Conservation (phyloP, 1,284 basidiomycete species). For the Fomitiporia mediterranea region DNA sequence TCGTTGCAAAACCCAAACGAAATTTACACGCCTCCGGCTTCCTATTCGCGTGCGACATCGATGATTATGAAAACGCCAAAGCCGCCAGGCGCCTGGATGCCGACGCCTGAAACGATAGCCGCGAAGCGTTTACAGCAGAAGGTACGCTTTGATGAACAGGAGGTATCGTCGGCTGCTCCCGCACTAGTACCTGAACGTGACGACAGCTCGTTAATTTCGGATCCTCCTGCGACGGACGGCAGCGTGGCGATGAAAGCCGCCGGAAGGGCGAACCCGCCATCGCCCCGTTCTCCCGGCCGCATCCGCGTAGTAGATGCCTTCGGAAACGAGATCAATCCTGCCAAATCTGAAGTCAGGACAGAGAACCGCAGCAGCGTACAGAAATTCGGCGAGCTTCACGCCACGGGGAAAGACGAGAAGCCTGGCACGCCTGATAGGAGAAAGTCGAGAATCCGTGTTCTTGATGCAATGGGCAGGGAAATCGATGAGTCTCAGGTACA, state of each 20-base stretch:
- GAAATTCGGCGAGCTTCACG: slow-evolving; percentile 9
- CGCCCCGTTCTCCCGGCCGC: slow-evolving; percentile 31
- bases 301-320: slow-evolving; percentile 59
- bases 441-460: slow-evolving; percentile 47
- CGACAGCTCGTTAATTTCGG: slow-evolving; percentile 4
- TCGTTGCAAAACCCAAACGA: slow-evolving; percentile 38
- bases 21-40: slow-evolving; percentile 20
- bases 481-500: slow-evolving; percentile 33
- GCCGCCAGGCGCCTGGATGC: slow-evolving; percentile 65
- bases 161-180: background rate
- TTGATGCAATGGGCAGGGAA: slow-evolving; percentile 65
- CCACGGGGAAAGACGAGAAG: slow-evolving; percentile 14
- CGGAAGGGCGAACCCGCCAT: background rate
- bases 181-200: background rate
- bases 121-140: slow-evolving; percentile 41
- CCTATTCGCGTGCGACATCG: slow-evolving; percentile 29
- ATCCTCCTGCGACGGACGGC: slow-evolving; percentile 7
- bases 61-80: slow-evolving; percentile 55
- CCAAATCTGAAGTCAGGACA: slow-evolving; percentile 19
- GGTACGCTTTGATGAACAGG: slow-evolving; percentile 59
- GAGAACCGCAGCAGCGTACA: slow-evolving; percentile 17
- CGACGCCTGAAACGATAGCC: slow-evolving; percentile 50
- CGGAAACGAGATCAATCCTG: slow-evolving; percentile 30
- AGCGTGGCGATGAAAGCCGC: slow-evolving; percentile 13
- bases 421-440: slow-evolving; percentile 24